A percentile compares a stretch with the other conserved stretches of the same genome.
Evolutionary conservation across 805 yeast genomes (phyloP).

Genomic region (Saccharomyces paradoxus): DNA sequence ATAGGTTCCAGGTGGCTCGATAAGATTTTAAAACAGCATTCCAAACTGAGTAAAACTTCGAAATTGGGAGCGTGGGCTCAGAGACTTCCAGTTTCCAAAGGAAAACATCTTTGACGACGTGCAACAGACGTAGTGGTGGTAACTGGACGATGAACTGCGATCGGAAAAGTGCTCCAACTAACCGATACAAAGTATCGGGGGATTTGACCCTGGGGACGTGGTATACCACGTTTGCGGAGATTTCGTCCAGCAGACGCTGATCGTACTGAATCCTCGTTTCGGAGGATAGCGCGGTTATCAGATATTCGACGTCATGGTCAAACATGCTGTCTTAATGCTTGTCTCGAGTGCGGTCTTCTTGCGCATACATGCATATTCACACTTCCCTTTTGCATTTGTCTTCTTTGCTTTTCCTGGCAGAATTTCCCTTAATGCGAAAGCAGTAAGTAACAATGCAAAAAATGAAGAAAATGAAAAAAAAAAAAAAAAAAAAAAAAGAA

Average conservation of each 20-base stretch:
- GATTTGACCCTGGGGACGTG: constrained; percentile 20
- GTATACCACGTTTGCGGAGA: constrained; percentile 18
- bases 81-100: constrained; percentile 28
- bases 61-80: constrained; percentile 21
- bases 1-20: constrained; percentile 2
- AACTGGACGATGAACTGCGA: constrained; percentile 5
- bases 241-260: background rate
- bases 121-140: constrained; percentile 11
- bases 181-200: constrained; percentile 3
- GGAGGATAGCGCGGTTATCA: background rate
- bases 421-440: background rate
- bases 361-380: background rate
- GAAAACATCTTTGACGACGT: constrained; percentile 16
- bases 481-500: background rate
- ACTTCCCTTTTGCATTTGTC: background rate
- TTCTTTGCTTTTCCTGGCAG: background rate
- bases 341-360: background rate
- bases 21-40: constrained; percentile 6
- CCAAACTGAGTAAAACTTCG: constrained; percentile 21
- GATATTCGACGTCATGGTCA: background rate
- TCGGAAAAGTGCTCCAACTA: constrained; percentile 12
- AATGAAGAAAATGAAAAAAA: background rate
- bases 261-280: background rate
- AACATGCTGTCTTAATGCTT: background rate
- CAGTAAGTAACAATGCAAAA: background rate